These are phyloP conservation scores for Alternaria gansuensis DNA, from an alignment of 2,329 filamentous ascomycete genomes.

Conservation along the genomic window DNA sequence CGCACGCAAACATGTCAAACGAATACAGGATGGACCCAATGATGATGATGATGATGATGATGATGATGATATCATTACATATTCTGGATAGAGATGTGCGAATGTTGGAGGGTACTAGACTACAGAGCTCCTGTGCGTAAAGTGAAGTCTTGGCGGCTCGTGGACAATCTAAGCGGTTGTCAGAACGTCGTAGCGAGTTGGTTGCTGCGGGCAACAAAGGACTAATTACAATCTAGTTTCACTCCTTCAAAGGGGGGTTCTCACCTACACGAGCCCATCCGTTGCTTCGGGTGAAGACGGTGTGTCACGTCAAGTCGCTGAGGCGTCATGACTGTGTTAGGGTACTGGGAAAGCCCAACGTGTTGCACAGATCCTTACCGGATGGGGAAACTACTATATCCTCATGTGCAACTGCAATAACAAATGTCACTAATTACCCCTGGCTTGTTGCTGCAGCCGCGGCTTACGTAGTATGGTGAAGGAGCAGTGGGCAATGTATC, in stretches of 20 bases:
- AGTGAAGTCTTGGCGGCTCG: slow-evolving; percentile 16
- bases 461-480: not conserved
- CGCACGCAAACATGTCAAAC: slow-evolving; percentile 12
- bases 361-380: slow-evolving; percentile 6
- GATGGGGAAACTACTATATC: slow-evolving; percentile 4
- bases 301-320: slow-evolving; percentile 10
- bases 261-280: slow-evolving; percentile 14
- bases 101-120: not conserved
- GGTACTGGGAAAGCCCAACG: slow-evolving; percentile 5
- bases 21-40: not conserved
- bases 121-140: not conserved
- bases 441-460: not conserved
- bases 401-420: slow-evolving; percentile 4
- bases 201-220: not conserved
- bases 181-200: slow-evolving; percentile 6
- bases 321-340: slow-evolving; percentile 2
- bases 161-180: slow-evolving; percentile 15
- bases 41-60: not conserved
- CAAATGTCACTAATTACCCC: not conserved
- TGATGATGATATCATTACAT: not conserved
- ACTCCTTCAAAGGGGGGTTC: not conserved
- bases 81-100: not conserved
- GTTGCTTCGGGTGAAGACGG: not conserved
- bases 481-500: slow-evolving; percentile 2
- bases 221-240: not conserved